phyloP scores from a whole-genome alignment of 495 filamentous ascomycete genomes.

The Penicillium soppii region DNA sequence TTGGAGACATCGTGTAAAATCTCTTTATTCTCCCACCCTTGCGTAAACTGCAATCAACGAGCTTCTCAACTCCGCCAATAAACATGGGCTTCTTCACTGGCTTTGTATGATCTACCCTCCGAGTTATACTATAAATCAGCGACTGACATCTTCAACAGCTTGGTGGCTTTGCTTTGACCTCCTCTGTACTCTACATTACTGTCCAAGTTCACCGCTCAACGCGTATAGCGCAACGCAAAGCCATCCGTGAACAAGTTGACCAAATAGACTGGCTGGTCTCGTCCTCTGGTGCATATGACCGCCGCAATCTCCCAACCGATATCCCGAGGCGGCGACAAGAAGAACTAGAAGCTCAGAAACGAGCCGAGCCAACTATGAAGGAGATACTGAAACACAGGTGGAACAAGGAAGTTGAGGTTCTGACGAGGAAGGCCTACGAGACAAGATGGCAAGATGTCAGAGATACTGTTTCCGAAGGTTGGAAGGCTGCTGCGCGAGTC shows the following conservation, averaged over 20 bases:
- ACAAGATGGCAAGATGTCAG: conserved; percentile 62
- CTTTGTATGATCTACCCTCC: conserved; percentile 65
- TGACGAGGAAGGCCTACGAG: conserved; percentile 66
- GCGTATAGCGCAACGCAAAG: conserved; percentile 65
- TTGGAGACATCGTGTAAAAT: too few species aligned
- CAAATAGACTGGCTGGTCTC: conserved; percentile 55
- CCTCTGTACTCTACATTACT: conserved; percentile 77
- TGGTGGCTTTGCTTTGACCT: conserved; percentile 83
- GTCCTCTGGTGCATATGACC: conserved; percentile 47
- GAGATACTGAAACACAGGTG: conserved; percentile 75
- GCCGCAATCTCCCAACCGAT: conserved; percentile 32
- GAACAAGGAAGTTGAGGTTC: conserved; percentile 71
- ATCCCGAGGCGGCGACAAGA: conserved; percentile 30
- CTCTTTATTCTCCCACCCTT: too few species aligned
- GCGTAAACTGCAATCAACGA: too few species aligned
- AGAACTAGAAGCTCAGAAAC: conserved; percentile 13
- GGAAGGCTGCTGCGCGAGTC: conserved; percentile 28
- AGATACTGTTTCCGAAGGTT: conserved; percentile 39
- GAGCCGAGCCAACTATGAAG: conserved; percentile 46
- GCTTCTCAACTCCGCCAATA: conserved; percentile 28
- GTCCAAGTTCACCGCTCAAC: conserved; percentile 70
- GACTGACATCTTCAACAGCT: conserved; percentile 36
- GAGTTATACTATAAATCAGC: background rate
- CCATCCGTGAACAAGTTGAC: conserved; percentile 69
- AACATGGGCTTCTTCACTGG: conserved; percentile 74